Evolutionary conservation across 1,284 basidiomycete genomes (phyloP).

Genomic region (Gomphus sp.): DNA sequence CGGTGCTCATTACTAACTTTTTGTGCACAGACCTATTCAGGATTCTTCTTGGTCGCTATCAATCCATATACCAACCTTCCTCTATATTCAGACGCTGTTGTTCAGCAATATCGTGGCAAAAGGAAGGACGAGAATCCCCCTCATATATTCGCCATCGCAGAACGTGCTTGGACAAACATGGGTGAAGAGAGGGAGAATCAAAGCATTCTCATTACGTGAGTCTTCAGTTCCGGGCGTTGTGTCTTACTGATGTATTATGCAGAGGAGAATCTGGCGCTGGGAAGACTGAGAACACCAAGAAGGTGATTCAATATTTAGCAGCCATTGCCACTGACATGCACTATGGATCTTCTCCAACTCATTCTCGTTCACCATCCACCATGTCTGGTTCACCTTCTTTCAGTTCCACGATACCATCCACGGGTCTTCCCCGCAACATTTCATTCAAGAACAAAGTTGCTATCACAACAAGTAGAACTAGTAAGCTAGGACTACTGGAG

Average conservation of each 20-base stretch:
- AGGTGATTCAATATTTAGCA: constrained; percentile 98
- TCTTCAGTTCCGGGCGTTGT: not conserved
- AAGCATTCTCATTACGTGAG: constrained; percentile 92
- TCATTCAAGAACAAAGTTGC: constrained; percentile 29
- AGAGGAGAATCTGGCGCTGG: constrained; percentile 98
- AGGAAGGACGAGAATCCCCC: constrained; percentile 94
- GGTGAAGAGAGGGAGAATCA: constrained; percentile 96
- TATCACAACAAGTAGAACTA: constrained; percentile 21
- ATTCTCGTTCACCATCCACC: constrained; percentile 45
- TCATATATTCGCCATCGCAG: constrained; percentile 96
- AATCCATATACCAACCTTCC: constrained; percentile 95
- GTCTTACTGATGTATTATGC: constrained; percentile 1
- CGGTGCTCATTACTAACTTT: constrained; percentile 9
- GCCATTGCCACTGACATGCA: constrained; percentile 87
- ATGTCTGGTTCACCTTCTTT: constrained; percentile 24
- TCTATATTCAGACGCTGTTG: constrained; percentile 87
- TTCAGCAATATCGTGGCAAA: constrained; percentile 88
- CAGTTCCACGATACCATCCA: constrained; percentile 40
- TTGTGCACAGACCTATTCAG: constrained; percentile 77
- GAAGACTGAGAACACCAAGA: constrained; percentile 99
- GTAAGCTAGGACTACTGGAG: constrained; percentile 82
- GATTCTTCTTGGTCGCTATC: constrained; percentile 94
- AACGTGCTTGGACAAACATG: constrained; percentile 98
- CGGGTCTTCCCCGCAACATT: constrained; percentile 49
- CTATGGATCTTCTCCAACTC: constrained; percentile 43